Base-by-base conservation (phyloP, 1,284 basidiomycete genomes). In the Puccinia novopanici region DNA sequence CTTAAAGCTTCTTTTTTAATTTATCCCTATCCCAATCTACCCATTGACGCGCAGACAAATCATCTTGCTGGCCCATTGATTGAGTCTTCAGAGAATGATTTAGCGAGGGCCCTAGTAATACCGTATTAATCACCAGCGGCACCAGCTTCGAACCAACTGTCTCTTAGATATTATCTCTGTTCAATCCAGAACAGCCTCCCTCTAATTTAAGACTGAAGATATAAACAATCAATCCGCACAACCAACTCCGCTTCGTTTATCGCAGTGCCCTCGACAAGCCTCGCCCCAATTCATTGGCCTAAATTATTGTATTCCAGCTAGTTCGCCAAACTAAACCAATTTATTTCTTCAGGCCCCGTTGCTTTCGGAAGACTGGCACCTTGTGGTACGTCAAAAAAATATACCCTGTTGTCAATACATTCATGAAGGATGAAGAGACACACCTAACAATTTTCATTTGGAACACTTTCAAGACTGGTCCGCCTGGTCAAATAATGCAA, bases 401-500 rank as follows among this genome's bases (percentile, higher is more conserved):
- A n/a, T n/a, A n/a, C n/a, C n/a, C n/a, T n/a, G n/a, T n/a, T n/a
- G n/a, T n/a, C n/a, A n/a, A n/a, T n/a, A n/a, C n/a, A n/a, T n/a
- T n/a, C n/a, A n/a, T n/a, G n/a, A n/a, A n/a, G n/a, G n/a, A 22
- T 48, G 8, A 27, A 48, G 22, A 67, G 12, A 67, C n/a, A 67
- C 17, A 45, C 6, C 63, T 67, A 6, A 67, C 40, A 19, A 40
- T 63, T n/a, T 40, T 63, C 13, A n/a, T 17, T 67, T 24, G 17
- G 8, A 67, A 45, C 50, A 52, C 19, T 63, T 30, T 45, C 42
- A 45, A 67, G 63, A 67, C 42, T 27, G 5, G n/a, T 13, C 17
- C 63, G 48, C 42, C n/a, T 67, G 42, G 42, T 24, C 42, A 45
- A 19, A 67, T 67, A 67, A 67, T 45, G 63, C 63, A 67, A 48